Conservation (phyloP, 805 yeast species). For the Barnettozyma vustinii region DNA sequence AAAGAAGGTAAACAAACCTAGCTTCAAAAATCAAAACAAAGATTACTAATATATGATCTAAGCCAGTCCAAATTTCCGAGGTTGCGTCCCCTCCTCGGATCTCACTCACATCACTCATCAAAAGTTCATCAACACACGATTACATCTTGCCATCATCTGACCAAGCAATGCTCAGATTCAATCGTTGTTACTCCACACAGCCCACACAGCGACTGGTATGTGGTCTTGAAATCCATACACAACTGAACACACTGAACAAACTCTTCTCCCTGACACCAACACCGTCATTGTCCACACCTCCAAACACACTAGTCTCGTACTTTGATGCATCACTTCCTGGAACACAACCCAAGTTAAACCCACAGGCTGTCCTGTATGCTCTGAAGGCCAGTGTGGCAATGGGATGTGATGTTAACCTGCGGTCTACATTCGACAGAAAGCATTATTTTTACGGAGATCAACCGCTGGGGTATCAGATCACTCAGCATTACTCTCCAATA, state of each 20-base stretch:
- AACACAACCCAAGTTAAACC: slow-evolving; percentile 78
- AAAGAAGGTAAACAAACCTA: too few species aligned
- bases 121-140: too few species aligned
- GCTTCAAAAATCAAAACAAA: too few species aligned
- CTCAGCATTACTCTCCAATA: slow-evolving; percentile 80
- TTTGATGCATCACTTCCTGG: slow-evolving; percentile 91
- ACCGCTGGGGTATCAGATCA: slow-evolving; percentile 92
- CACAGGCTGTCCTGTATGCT: slow-evolving; percentile 67
- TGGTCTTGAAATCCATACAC: slow-evolving; percentile 93
- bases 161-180: neutral
- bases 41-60: too few species aligned
- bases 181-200: neutral
- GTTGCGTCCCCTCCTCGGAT: neutral
- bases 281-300: slow-evolving; percentile 42
- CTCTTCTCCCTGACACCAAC: slow-evolving; percentile 64
- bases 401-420: slow-evolving; percentile 47
- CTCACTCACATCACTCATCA: neutral
- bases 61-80: neutral
- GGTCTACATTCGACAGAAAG: slow-evolving; percentile 81
- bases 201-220: slow-evolving; percentile 49
- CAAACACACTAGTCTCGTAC: slow-evolving; percentile 67
- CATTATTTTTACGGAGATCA: slow-evolving; percentile 97
- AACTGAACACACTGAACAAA: slow-evolving; percentile 66
- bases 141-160: neutral
- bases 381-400: slow-evolving; percentile 68